These are phyloP conservation scores for Pseudogymnoascus sp. DNA, from an alignment of 2,329 filamentous ascomycete genomes.

Conservation along the genomic window DNA sequence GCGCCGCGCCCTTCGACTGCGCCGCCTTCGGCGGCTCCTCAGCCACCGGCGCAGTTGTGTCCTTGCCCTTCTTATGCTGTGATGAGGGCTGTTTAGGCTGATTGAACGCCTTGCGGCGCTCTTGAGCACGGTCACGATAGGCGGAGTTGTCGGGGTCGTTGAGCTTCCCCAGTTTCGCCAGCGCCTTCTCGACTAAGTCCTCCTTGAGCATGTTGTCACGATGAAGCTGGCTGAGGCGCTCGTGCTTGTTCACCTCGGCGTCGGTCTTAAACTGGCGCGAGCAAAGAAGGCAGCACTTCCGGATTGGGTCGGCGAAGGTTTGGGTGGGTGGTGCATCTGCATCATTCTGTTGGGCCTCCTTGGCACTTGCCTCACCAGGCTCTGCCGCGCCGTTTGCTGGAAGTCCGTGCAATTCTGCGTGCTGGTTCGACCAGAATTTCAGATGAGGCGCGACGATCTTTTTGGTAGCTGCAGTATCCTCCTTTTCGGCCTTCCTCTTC, in stretches of 20 bases:
- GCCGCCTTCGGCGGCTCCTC: constrained; percentile 30
- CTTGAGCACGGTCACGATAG: constrained; percentile 54
- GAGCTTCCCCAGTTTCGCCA: constrained; percentile 31
- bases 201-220: constrained; percentile 45
- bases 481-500: constrained; percentile 47
- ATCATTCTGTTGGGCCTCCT: constrained; percentile 18
- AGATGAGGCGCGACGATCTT: constrained; percentile 55
- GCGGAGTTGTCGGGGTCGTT: constrained; percentile 17
- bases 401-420: constrained; percentile 56
- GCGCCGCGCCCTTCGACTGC: constrained; percentile 54
- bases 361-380: constrained; percentile 18
- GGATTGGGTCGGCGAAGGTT: constrained; percentile 52
- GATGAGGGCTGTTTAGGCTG: constrained; percentile 47
- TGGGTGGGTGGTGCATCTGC: constrained; percentile 35
- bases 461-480: constrained; percentile 30
- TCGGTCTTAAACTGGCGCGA: constrained; percentile 47
- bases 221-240: constrained; percentile 49
- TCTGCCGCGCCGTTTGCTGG: constrained; percentile 32
- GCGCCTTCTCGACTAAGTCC: constrained; percentile 33
- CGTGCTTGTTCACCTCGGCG: constrained; percentile 50
- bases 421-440: constrained; percentile 63
- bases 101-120: constrained; percentile 54
- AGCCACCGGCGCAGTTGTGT: constrained; percentile 19
- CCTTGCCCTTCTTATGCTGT: constrained; percentile 28
- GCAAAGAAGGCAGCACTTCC: constrained; percentile 54